Percentiles rank a stretch among this genome's conserved stretches.
Conservation (phyloP, 1,284 basidiomycete species). For the Moesziomyces sp. region DNA sequence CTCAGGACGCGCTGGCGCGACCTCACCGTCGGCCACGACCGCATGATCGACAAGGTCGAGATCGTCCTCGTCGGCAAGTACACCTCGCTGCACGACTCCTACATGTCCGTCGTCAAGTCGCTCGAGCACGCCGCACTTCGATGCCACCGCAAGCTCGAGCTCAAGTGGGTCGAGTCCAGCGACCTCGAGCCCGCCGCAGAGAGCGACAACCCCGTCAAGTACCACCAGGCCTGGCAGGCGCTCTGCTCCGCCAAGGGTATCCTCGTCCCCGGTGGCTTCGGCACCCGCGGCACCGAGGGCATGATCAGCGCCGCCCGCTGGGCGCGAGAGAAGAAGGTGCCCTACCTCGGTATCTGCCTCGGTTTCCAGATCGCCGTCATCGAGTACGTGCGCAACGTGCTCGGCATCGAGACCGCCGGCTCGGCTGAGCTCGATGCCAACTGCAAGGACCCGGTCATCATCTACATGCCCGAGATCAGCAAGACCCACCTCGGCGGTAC, state of each 20-base stretch:
- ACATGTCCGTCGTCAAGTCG: slow-evolving; percentile 97
- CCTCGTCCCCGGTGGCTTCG: slow-evolving; percentile 86
- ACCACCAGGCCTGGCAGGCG: slow-evolving; percentile 94
- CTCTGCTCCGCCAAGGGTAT: slow-evolving; percentile 80
- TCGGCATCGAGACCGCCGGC: slow-evolving; percentile 84
- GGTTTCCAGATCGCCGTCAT: slow-evolving; percentile 98
- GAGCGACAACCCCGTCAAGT: slow-evolving; percentile 82
- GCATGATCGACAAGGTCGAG: slow-evolving; percentile 87
- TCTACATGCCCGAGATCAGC: slow-evolving; percentile 99
- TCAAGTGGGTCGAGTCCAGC: slow-evolving; percentile 90
- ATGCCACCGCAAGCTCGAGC: slow-evolving; percentile 77
- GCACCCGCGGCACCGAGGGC: slow-evolving; percentile 90
- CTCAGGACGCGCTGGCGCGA: slow-evolving; percentile 83
- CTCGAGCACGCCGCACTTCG: slow-evolving; percentile 96
- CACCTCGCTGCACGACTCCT: slow-evolving; percentile 95
- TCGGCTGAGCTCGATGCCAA: slow-evolving; percentile 82
- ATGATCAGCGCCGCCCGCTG: slow-evolving; percentile 98
- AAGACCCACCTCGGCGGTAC: slow-evolving; percentile 98
- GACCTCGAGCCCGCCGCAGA: slow-evolving; percentile 86
- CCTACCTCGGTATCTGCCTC: slow-evolving; percentile 95
- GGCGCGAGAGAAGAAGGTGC: slow-evolving; percentile 92
- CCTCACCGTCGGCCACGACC: slow-evolving; percentile 86
- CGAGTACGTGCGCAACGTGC: slow-evolving; percentile 90
- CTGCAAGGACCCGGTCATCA: slow-evolving; percentile 78
- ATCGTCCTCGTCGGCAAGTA: slow-evolving; percentile 98